Base-by-base conservation (phyloP, 2,329 filamentous ascomycete genomes). In the Colletotrichum agaves region DNA sequence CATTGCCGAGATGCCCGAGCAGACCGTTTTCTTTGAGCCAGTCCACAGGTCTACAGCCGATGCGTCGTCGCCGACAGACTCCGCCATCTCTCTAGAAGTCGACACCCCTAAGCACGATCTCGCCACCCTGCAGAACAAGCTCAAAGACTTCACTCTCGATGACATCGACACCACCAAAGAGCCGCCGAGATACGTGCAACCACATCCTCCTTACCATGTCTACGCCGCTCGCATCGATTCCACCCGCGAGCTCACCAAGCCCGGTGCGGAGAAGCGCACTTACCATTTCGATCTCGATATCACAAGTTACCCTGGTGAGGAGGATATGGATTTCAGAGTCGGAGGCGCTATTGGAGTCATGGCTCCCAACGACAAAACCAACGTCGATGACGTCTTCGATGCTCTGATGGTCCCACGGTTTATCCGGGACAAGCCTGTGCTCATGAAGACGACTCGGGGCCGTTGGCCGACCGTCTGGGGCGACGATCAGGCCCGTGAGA, bases 401-500 rank as follows among this genome's bases (percentile, higher is more conserved):
- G 83, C 91, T 23, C 88, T 99, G 17, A 86, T 92, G 73, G 86
- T 98, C 21, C 94, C 94, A 3, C 91, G 89, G 41, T 93, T 91
- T 75, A 85, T 96, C 68, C 91, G 96, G 33, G 92, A 97, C 80
- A 96, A 93, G 83, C 91, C 91, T 13, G 87, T 97, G 17, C 83
- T 91, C 17, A 81, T 98, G 72, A 90, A 90, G 77, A 98, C 96
- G 0, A 88, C 86, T 39, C 88, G 85, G 69, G 95, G 95, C 37
- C 88, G 96, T 56, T 99, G 95, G 95, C 96, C 96, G 4, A 99
- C 96, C 0, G 97, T 99, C 56, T 99, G 96, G 96, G 96, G 95
- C 46, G 93, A 97, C 2, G 95, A 98, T 19, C 81, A 92, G 78
- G 81, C 94, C 6, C 89, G 96, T 63, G 91, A 96, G 76, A 84